Percentiles rank a stretch among this genome's conserved stretches.
These are phyloP conservation scores for Blastocladiella emersonii DNA, from an alignment of 371 early-diverging fungal genomes.

Conservation along the genomic window DNA sequence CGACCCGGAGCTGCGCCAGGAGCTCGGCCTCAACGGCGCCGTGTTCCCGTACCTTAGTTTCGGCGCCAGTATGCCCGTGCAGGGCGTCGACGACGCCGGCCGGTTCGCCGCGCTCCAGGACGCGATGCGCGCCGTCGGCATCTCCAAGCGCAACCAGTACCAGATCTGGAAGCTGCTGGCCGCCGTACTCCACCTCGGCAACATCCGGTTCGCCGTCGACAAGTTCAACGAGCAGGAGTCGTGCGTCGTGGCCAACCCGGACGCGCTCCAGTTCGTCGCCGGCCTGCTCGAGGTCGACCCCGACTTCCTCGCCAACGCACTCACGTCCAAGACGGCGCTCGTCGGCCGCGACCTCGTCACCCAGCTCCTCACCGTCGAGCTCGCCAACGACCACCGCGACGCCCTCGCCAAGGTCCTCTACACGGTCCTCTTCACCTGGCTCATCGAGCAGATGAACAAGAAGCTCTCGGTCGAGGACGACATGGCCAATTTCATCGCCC, in stretches of 20 bases:
- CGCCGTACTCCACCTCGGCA: slow-evolving; percentile 76
- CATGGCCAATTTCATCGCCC: slow-evolving; percentile 46
- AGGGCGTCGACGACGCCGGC: slow-evolving; percentile 28
- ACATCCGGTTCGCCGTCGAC: slow-evolving; percentile 26
- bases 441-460: slow-evolving; percentile 62
- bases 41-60: slow-evolving; percentile 1
- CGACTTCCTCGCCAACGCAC: slow-evolving; percentile 43
- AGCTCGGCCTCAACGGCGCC: slow-evolving; percentile 12
- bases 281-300: slow-evolving; percentile 71
- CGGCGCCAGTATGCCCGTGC: background rate
- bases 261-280: slow-evolving; percentile 32
- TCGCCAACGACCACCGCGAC: slow-evolving; percentile 52
- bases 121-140: slow-evolving; percentile 63
- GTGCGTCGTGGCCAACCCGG: slow-evolving; percentile 47
- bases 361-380: slow-evolving; percentile 66
- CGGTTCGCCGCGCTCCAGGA: slow-evolving; percentile 51
- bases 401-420: slow-evolving; percentile 56
- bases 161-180: slow-evolving; percentile 75
- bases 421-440: slow-evolving; percentile 56
- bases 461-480: slow-evolving; percentile 48
- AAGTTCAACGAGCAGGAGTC: slow-evolving; percentile 31
- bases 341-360: slow-evolving; percentile 69
- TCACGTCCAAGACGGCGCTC: slow-evolving; percentile 17
- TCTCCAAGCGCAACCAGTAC: slow-evolving; percentile 57
- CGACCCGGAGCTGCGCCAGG: background rate